Evolutionary conservation across 78 protist genomes (phyloP).

Genomic region (Dictyostelium intermedium): DNA sequence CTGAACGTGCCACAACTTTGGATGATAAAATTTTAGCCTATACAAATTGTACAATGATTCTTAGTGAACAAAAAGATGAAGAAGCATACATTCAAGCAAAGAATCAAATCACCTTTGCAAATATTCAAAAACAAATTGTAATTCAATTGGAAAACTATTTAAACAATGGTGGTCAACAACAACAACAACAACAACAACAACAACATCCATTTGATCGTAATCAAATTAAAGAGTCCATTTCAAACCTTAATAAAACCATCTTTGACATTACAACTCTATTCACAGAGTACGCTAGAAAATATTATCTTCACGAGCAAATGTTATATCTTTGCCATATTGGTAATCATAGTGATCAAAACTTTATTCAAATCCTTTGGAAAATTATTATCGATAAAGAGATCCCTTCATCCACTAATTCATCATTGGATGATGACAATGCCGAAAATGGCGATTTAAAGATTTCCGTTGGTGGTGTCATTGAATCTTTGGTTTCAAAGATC

Average conservation of each 20-base stretch:
- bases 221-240: neutral
- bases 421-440: neutral
- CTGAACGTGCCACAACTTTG: slow-evolving; percentile 10
- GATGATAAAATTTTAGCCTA: slow-evolving; percentile 17
- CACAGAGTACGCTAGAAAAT: slow-evolving; percentile 45
- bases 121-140: slow-evolving; percentile 30
- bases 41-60: slow-evolving; percentile 23
- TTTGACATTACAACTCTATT: slow-evolving; percentile 38
- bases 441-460: neutral
- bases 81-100: neutral
- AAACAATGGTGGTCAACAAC: no score
- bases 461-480: neutral
- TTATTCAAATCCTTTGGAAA: slow-evolving; percentile 50
- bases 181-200: no score
- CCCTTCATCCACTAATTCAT: neutral
- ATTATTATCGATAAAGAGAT: slow-evolving; percentile 43
- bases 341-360: slow-evolving; percentile 46
- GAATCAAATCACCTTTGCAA: neutral
- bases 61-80: slow-evolving; percentile 7
- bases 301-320: slow-evolving; percentile 58
- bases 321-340: slow-evolving; percentile 43
- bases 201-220: no score
- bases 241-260: neutral
- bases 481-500: slow-evolving; percentile 8
- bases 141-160: neutral